Evolutionary conservation across 2,329 filamentous ascomycete species (phyloP).

Genomic region (Penicillium sp.): DNA sequence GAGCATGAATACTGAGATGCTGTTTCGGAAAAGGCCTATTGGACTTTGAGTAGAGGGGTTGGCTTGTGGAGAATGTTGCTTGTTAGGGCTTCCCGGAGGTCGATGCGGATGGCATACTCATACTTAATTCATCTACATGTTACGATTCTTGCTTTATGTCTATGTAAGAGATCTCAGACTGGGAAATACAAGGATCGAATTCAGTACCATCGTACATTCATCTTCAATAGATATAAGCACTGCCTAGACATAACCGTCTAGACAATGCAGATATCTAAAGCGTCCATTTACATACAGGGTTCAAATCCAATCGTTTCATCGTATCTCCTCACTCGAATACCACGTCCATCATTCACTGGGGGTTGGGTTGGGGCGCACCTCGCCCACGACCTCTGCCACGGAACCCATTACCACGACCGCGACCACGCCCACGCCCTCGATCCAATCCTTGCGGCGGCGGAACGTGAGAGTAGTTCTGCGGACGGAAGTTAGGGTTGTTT

Average conservation of each 20-base stretch:
- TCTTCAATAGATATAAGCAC: slow-evolving; percentile 1
- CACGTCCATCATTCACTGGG: slow-evolving; percentile 5
- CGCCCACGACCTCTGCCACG: slow-evolving; percentile 26
- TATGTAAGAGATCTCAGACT: background rate
- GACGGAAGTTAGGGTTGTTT: slow-evolving; percentile 50
- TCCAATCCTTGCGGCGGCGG: slow-evolving; percentile 41
- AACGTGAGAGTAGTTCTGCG: slow-evolving; percentile 46
- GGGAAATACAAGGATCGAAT: background rate
- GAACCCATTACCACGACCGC: slow-evolving; percentile 28
- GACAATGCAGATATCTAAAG: background rate
- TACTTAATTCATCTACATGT: background rate
- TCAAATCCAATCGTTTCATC: slow-evolving; percentile 1
- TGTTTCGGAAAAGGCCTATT: slow-evolving; percentile 18
- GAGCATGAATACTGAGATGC: slow-evolving; percentile 14
- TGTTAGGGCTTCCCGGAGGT: background rate
- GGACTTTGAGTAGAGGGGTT: background rate
- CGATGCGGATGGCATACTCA: background rate
- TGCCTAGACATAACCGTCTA: background rate
- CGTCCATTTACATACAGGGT: slow-evolving; percentile 6
- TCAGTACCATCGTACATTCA: slow-evolving; percentile 6
- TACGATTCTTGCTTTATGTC: background rate
- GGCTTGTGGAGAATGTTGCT: background rate
- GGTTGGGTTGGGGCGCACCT: slow-evolving; percentile 16
- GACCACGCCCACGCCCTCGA: slow-evolving; percentile 31
- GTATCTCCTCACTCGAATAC: background rate